Evolutionary conservation across 345 rosid genomes (phyloP).

Genomic region (Heritiera fomes): DNA sequence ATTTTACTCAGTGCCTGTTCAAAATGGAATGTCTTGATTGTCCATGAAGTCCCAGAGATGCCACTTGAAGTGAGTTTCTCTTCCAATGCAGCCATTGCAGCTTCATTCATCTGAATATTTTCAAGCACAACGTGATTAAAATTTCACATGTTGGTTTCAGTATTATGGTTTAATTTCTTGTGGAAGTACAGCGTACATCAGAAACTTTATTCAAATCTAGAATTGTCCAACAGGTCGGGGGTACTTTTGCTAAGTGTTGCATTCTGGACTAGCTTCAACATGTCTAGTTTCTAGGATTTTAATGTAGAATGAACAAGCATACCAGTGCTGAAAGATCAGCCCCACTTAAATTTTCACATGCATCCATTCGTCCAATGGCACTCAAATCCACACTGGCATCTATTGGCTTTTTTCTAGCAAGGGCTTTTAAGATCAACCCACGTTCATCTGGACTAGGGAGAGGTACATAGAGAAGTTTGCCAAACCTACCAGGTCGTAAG

Average conservation of each 20-base stretch:
- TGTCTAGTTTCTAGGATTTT: not conserved
- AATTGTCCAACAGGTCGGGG: too few relatives aligned
- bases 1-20: constrained; percentile 55
- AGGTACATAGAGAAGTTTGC: constrained; percentile 79
- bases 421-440: constrained; percentile 73
- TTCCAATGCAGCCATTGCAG: constrained; percentile 65
- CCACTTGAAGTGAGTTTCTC: constrained; percentile 37
- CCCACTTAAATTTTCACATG: constrained; percentile 80
- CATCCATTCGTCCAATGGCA: constrained; percentile 59
- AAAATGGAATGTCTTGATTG: constrained; percentile 60
- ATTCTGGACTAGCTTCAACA: too few relatives aligned
- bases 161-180: not conserved
- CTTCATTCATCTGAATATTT: constrained; percentile 62
- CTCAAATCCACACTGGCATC: constrained; percentile 72
- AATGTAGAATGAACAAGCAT: constrained; percentile 21
- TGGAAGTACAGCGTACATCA: too few relatives aligned
- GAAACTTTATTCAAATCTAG: too few relatives aligned
- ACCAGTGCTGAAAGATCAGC: constrained; percentile 93
- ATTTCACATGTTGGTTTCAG: not conserved
- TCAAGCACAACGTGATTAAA: not conserved
- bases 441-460: constrained; percentile 81
- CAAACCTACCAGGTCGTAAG: constrained; percentile 92
- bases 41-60: constrained; percentile 30
- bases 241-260: too few relatives aligned
- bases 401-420: constrained; percentile 69